A percentile compares a stretch with the other conserved stretches of the same genome.
phyloP scores from a whole-genome alignment of 2,329 filamentous ascomycete species.

The Fusarium oxysporum region DNA sequence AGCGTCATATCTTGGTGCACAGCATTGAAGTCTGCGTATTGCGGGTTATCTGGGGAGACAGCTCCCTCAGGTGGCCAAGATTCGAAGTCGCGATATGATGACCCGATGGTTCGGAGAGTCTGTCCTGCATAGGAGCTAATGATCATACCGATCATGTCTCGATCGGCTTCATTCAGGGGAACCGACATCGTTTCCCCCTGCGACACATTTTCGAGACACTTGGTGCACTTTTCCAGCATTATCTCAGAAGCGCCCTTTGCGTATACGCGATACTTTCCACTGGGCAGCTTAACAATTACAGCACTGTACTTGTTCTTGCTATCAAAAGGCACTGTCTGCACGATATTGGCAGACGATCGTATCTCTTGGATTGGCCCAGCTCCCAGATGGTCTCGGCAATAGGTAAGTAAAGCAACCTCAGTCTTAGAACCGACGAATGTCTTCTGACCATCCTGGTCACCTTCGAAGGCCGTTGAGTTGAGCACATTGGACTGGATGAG shows the following conservation, averaged over 20 bases:
- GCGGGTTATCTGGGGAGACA: conserved; percentile 71
- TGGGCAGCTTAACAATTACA: conserved; percentile 62
- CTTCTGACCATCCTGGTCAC: conserved; percentile 57
- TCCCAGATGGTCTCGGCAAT: conserved; percentile 63
- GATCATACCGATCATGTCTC: conserved; percentile 62
- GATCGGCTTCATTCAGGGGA: conserved; percentile 64
- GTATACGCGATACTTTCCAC: conserved; percentile 59
- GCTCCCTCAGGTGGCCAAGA: conserved; percentile 75
- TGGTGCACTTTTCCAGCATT: conserved; percentile 59
- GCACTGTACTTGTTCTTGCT: conserved; percentile 68
- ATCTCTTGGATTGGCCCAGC: conserved; percentile 60
- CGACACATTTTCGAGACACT: conserved; percentile 62
- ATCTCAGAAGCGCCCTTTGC: conserved; percentile 70
- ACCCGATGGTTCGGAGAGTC: conserved; percentile 79
- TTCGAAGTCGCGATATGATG: conserved; percentile 78
- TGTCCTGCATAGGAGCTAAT: conserved; percentile 71
- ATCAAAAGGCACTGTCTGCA: conserved; percentile 66
- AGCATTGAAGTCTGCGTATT: conserved; percentile 61
- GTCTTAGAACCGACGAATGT: conserved; percentile 68
- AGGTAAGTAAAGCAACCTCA: conserved; percentile 64
- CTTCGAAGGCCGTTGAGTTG: conserved; percentile 70
- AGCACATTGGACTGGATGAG: conserved; percentile 69
- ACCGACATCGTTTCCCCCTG: conserved; percentile 62
- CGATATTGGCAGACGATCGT: conserved; percentile 59
- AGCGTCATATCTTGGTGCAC: conserved; percentile 58